Evolutionary conservation across 257 asterid species (phyloP).

Genomic region (Jacaranda mimosifolia): DNA sequence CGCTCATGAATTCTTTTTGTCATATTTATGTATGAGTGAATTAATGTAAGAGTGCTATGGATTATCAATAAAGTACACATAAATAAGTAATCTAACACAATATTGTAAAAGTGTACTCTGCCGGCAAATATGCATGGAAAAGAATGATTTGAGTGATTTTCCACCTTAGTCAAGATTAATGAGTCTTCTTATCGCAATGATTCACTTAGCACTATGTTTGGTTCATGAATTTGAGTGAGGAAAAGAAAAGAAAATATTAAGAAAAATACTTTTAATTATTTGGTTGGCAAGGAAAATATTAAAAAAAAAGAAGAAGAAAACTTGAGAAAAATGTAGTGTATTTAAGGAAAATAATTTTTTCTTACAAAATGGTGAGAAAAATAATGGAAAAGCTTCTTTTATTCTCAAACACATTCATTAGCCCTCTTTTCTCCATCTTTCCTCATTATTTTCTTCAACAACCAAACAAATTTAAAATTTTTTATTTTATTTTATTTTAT

Average conservation of each 20-base stretch:
- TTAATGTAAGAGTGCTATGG: background rate
- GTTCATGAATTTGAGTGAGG: background rate
- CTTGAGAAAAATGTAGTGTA: too few relatives aligned
- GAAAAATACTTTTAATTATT: background rate
- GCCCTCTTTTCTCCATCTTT: too few relatives aligned
- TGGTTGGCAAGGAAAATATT: too few relatives aligned
- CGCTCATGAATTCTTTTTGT: background rate
- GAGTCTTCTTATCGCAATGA: background rate
- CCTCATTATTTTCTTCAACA: too few relatives aligned
- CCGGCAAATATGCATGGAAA: background rate
- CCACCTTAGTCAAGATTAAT: slow-evolving; percentile 7
- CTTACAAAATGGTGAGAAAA: too few relatives aligned
- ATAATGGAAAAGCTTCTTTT: too few relatives aligned
- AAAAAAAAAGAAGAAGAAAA: too few relatives aligned
- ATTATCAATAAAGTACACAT: background rate
- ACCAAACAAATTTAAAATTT: too few relatives aligned
- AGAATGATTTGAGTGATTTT: background rate
- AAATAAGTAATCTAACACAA: background rate
- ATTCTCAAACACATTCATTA: too few relatives aligned
- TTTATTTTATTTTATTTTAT: too few relatives aligned
- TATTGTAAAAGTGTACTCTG: background rate
- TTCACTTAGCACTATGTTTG: background rate
- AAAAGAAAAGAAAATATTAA: too few relatives aligned
- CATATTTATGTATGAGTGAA: background rate
- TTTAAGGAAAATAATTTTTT: too few relatives aligned